Evolutionary conservation across 495 filamentous ascomycete genomes (phyloP), one percentile per base, ranked within the genome.

Genomic region (Penicillium turbatum): DNA sequence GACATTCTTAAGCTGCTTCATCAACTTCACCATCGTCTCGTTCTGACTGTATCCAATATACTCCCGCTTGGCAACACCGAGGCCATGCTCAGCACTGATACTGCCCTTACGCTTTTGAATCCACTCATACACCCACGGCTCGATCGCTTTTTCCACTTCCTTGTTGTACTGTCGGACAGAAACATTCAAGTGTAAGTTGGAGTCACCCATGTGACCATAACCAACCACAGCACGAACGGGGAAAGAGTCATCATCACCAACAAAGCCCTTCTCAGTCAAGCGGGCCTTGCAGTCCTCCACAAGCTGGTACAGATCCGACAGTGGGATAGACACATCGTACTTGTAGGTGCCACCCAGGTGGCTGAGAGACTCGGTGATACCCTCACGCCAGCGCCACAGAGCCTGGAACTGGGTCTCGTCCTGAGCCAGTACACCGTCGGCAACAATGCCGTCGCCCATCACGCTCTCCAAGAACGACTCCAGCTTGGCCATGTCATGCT

Each of bases 111-210:
- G 78, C 70, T 87, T 80, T 51, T 82, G 77, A 53, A 98, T 92
- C 93, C 93, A 97, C 70, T 97, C 91, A 64, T 96, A 98, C 27
- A 98, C 86, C 74, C 86, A 98, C 3, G 93, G 93, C 73, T 98
- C 93, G 21, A 98, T 80, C 38, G 76, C 81, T 72, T 91, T 82
- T 77, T 98, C 93, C 19, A 97, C 90, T 47, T 84, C 76, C 73
- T 90, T 90, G 70, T 91, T 88, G 68, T 90, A 97, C 51, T 84
- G 72, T 52, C 92, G 73, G 21, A 86, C 86, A 0, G 88, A 73
- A 15, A 98, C 78, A 69, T 98, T 98, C 51, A 98, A 74, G 71
- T 98, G 93, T 56, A 98, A 68, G 68, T 98, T 98, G 4, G 87
- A 83, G 67, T 98, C 93, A 29, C 93, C 93, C 89, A 98, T 96